Percentiles rank a stretch among this genome's conserved stretches.
Conservation (phyloP, 495 filamentous ascomycete species). For the Podospora didyma region DNA sequence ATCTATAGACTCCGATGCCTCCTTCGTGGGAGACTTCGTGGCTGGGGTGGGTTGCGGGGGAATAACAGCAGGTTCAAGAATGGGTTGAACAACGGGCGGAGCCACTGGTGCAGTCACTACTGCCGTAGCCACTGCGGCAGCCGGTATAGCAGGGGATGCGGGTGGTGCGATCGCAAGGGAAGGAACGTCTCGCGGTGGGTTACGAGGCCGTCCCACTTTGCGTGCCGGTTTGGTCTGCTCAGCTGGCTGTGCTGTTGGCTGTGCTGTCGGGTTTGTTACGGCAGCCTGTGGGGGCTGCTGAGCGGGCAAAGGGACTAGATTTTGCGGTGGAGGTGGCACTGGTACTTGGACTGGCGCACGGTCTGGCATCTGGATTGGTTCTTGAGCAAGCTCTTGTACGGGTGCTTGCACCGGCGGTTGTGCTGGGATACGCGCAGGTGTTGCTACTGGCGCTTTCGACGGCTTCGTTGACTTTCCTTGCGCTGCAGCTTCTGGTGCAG, state of each 20-base stretch:
- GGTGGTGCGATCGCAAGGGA: conserved; percentile 21
- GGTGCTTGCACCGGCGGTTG: neutral
- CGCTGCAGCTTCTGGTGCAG: too few species aligned
- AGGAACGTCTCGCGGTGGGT: conserved; percentile 11
- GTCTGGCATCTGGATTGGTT: neutral
- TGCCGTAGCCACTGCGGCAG: too few species aligned
- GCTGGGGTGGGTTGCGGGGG: conserved; percentile 6
- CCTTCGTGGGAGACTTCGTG: conserved; percentile 20
- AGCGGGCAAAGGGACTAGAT: neutral
- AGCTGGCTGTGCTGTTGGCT: neutral
- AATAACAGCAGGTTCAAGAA: too few species aligned
- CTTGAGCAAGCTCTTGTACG: neutral
- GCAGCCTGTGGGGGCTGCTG: neutral
- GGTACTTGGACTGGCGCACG: neutral
- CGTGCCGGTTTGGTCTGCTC: conserved; percentile 10
- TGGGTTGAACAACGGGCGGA: neutral
- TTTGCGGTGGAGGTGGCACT: neutral
- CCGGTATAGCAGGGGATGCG: too few species aligned
- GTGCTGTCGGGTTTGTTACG: neutral
- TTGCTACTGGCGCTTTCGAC: neutral
- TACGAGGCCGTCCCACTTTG: conserved; percentile 8
- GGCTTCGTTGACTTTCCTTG: neutral
- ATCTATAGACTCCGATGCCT: conserved; percentile 7
- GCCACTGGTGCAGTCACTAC: neutral
- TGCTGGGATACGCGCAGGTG: neutral